Percentiles rank a stretch among this genome's conserved stretches.
phyloP scores from a whole-genome alignment of 495 filamentous ascomycete genomes.

The Chlorociboria aeruginascens region DNA sequence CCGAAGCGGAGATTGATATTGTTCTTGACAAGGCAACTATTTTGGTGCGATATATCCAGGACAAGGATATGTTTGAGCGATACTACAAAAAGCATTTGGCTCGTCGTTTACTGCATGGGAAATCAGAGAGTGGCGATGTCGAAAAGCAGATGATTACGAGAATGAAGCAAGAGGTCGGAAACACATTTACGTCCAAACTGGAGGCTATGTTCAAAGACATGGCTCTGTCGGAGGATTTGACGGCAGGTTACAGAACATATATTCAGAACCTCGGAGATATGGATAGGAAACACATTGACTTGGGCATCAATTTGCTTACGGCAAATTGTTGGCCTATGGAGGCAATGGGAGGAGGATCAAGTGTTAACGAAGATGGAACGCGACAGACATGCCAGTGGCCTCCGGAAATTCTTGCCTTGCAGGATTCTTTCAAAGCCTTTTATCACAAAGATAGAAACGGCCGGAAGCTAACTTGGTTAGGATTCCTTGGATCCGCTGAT shows the following conservation, averaged over 20 bases:
- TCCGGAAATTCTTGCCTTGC: conserved; percentile 58
- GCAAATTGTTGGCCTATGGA: conserved; percentile 92
- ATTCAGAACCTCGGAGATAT: conserved; percentile 49
- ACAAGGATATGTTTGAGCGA: conserved; percentile 91
- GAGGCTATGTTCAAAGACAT: conserved; percentile 99
- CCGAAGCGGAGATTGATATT: conserved; percentile 75
- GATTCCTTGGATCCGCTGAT: conserved; percentile 63
- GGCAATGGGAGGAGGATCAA: conserved; percentile 44
- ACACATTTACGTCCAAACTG: conserved; percentile 81
- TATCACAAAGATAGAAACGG: conserved; percentile 84
- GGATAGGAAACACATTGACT: conserved; percentile 58
- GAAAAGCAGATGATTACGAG: conserved; percentile 93
- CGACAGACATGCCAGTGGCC: conserved; percentile 56
- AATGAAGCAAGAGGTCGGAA: conserved; percentile 92
- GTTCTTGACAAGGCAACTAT: conserved; percentile 85
- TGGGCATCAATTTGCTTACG: conserved; percentile 77
- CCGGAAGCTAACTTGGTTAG: conserved; percentile 73
- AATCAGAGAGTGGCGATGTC: conserved; percentile 75
- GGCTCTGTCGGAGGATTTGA: conserved; percentile 78
- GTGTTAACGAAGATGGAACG: conserved; percentile 31
- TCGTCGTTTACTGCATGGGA: conserved; percentile 70
- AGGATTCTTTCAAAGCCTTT: conserved; percentile 79
- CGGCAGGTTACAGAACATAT: conserved; percentile 57
- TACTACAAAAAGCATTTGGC: conserved; percentile 98
- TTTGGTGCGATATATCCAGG: conserved; percentile 71